Base-by-base conservation (phyloP, 371 early-diverging fungal species). In the Nematocida ironsii region DNA sequence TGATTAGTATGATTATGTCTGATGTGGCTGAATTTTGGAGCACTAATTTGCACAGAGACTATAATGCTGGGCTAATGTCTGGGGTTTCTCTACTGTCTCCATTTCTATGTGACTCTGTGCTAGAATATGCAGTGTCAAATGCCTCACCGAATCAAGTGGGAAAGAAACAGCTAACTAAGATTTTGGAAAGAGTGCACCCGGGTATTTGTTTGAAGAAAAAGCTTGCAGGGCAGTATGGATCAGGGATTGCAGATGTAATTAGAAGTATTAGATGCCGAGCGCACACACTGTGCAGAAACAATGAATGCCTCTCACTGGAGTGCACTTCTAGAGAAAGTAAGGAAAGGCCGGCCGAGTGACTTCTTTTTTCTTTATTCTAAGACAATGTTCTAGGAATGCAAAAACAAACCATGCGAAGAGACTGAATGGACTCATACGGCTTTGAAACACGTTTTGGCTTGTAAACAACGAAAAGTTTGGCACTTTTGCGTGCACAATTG, bases 221-320 rank as follows among this genome's bases (percentile, higher is more conserved):
- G 55, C 60, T 78, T 16, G 80, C 80, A 56, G 80, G 69, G 5
- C 80, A 78, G 62, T 78, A 20, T 44, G 80, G 80, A 39, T 69
- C 80, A 18, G 80, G 80, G 42, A 56, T 78, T 18, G 11, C 70
- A 23, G n/a, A 52, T 23, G 62, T 62, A n/a, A 40, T 78, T 3
- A 50, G 80, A 45, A 70, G 70, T 40, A 56, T 78, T 16, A 1
- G 71, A 25, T 78, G 80, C 71, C 52, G 80, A 40, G 68, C 56
- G 11, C 45, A 9, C 80, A 68, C 58, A 7, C 71, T 62, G 23
- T 78, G 80, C 55, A 5, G 47, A 40, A 67, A 78, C 57, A 78
- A 78, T 42, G 69, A 78, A 33, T 78, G 80, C 52, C 60, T 69
- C 11, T 69, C 70, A 13, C 71, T 78, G 4, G 69, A 78, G 71